Base-by-base conservation (phyloP, 352 stramenopile genomes). In the Phytophthora multivora region DNA sequence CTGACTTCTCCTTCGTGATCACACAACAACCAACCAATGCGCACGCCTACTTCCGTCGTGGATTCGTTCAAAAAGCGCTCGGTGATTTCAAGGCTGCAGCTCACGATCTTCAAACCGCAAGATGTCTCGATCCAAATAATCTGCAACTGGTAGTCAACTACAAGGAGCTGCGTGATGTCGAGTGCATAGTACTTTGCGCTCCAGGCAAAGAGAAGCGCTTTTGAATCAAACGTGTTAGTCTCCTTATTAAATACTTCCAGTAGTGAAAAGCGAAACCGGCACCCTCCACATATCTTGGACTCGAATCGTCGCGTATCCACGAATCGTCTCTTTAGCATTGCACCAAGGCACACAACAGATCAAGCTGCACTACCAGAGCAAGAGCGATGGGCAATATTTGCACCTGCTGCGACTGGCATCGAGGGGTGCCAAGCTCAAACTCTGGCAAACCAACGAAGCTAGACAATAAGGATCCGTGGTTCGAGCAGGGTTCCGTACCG, bases 31-130 rank as follows among this genome's bases (percentile, higher is more conserved):
- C 88, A 25, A 80, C 78, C 55, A 96, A 96, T 42, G 86, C 87
- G 0, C 82, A 94, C 45, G 87, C 88, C 7, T 86, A 91, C 48
- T 95, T 96, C 51, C 78, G 88, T n/a, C 79, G 86, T 9, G 87
- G 71, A 10, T 93, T 95, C 62, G 77, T 80, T 11, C 75, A 79
- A 39, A 92, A 93, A 53, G 60, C 82, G 4, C 52, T 94, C 0
- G 83, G 83, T 5, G 25, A 84, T 38, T 63, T 92, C 13, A 69
- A 65, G 6, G 71, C 80, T 10, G 86, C 87, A 0, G 82, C 82
- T 0, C 51, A 65, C 6, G 88, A 96, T 51, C 86, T 96, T 18
- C 79, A 94, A 71, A 83, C 71, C 9, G 86, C 86, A 36, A 85
- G 80, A 31, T 41, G 74, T 15, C 65, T 94, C 26, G 80, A 89